phyloP scores from a whole-genome alignment of 129 eudicot species.

The Arctium lappa region DNA sequence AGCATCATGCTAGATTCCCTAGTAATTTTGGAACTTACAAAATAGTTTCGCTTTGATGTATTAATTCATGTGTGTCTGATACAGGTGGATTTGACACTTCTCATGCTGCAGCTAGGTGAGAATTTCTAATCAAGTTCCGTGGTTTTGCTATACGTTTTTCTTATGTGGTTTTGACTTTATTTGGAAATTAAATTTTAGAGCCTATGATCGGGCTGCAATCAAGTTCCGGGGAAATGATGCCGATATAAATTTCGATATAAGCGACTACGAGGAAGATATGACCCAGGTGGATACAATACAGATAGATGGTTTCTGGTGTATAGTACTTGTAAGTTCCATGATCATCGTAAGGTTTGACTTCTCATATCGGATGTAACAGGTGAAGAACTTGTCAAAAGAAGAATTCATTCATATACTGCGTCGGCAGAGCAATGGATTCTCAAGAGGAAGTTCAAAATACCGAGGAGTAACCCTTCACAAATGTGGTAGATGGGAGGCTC shows the following conservation, averaged over 20 bases:
- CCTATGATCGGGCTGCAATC: conserved; percentile 94
- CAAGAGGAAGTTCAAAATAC: conserved; percentile 80
- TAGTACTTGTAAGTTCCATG: conserved; percentile 12
- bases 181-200: conserved; percentile 42
- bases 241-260: conserved; percentile 65
- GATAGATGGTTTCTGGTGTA: not conserved
- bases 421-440: conserved; percentile 75
- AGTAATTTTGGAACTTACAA: conserved; percentile 2
- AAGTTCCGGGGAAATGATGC: conserved; percentile 92
- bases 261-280: conserved; percentile 81
- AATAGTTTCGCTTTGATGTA: not conserved
- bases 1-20: conserved; percentile 12
- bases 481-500: conserved; percentile 96
- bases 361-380: conserved; percentile 36
- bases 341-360: conserved; percentile 8
- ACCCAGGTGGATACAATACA: conserved; percentile 46
- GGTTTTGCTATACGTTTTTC: not conserved
- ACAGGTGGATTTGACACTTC: conserved; percentile 97
- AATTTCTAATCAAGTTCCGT: not conserved
- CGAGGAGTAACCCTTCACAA: conserved; percentile 89
- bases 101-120: conserved; percentile 95
- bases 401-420: conserved; percentile 88
- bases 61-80: conserved; percentile 10
- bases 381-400: conserved; percentile 67
- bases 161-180: conserved; percentile 8